phyloP scores from a whole-genome alignment of 2,329 filamentous ascomycete genomes.

The Aureobasidium sp. region DNA sequence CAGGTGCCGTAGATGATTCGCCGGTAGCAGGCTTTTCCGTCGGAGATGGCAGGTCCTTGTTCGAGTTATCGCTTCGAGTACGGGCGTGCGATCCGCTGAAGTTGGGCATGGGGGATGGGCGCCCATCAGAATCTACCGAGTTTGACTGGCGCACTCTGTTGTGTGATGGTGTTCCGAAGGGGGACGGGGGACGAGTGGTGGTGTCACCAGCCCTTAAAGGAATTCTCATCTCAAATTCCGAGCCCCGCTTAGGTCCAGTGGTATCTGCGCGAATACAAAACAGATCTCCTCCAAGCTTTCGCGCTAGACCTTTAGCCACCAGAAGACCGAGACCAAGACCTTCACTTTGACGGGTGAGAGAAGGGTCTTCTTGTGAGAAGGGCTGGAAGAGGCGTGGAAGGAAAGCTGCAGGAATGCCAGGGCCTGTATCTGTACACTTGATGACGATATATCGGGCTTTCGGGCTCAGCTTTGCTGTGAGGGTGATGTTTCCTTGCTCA shows the following conservation, averaged over 20 bases:
- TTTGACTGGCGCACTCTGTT: slow-evolving; percentile 6
- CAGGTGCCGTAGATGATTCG: slow-evolving; percentile 5
- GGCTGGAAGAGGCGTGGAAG: slow-evolving; percentile 59
- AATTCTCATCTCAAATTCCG: slow-evolving; percentile 60
- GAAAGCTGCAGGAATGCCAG: slow-evolving; percentile 59
- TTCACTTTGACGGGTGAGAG: slow-evolving; percentile 57
- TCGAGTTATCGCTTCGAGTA: not conserved
- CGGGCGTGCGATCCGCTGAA: not conserved
- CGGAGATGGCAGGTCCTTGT: not conserved
- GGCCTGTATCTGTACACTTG: slow-evolving; percentile 56
- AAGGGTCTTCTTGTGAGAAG: slow-evolving; percentile 60
- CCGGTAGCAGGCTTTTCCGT: not conserved
- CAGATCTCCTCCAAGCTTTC: slow-evolving; percentile 60
- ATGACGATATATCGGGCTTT: slow-evolving; percentile 49
- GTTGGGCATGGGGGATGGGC: slow-evolving; percentile 9
- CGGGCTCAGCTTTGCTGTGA: slow-evolving; percentile 45
- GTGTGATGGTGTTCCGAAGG: slow-evolving; percentile 34
- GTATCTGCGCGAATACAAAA: slow-evolving; percentile 55
- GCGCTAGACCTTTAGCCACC: slow-evolving; percentile 62
- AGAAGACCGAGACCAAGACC: slow-evolving; percentile 60
- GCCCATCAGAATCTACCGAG: slow-evolving; percentile 10
- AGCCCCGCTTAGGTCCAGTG: slow-evolving; percentile 50
- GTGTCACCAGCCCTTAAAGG: slow-evolving; percentile 48
- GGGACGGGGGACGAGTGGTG: slow-evolving; percentile 42
- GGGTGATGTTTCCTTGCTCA: slow-evolving; percentile 49